Conservation (phyloP, 1,139 yeast species). For the Geotrichum restrictum region DNA sequence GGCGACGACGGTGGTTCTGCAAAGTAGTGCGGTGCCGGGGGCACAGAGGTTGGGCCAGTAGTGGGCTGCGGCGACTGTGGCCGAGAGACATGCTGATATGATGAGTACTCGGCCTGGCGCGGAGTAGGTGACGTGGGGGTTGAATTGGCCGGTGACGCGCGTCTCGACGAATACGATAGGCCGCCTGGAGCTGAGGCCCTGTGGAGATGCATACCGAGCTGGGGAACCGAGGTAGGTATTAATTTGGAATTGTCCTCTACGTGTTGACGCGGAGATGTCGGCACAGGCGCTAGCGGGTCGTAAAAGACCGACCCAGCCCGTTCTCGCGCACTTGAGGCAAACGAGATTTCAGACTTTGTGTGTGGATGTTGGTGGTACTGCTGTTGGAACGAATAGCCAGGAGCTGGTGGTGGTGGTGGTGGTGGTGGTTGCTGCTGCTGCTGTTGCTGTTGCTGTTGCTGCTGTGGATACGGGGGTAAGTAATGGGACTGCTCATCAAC, state of each 20-base stretch:
- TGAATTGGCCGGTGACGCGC: constrained; percentile 10
- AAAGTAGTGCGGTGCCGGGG: background rate
- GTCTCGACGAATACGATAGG: background rate
- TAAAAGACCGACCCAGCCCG: constrained; percentile 29
- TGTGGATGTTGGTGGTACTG: constrained; percentile 17
- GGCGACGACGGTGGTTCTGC: constrained; percentile 17
- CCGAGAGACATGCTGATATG: background rate
- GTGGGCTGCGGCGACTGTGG: background rate
- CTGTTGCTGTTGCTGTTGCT: background rate
- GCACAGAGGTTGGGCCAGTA: background rate
- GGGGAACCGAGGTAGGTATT: constrained; percentile 15
- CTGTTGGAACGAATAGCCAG: background rate
- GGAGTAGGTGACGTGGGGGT: constrained; percentile 15
- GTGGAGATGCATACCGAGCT: background rate
- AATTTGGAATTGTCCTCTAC: constrained; percentile 6
- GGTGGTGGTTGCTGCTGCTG: background rate
- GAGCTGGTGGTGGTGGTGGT: background rate
- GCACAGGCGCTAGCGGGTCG: constrained; percentile 30
- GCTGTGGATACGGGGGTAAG: background rate
- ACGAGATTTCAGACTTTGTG: constrained; percentile 18
- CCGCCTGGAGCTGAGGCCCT: constrained; percentile 13
- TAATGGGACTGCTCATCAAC: constrained; percentile 4
- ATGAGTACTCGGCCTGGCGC: constrained; percentile 7
- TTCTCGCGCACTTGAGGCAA: constrained; percentile 28
- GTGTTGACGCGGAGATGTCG: constrained; percentile 23